Base-by-base conservation (phyloP, 1,139 yeast genomes). In the Yamadazyma pseudoaaseri region DNA sequence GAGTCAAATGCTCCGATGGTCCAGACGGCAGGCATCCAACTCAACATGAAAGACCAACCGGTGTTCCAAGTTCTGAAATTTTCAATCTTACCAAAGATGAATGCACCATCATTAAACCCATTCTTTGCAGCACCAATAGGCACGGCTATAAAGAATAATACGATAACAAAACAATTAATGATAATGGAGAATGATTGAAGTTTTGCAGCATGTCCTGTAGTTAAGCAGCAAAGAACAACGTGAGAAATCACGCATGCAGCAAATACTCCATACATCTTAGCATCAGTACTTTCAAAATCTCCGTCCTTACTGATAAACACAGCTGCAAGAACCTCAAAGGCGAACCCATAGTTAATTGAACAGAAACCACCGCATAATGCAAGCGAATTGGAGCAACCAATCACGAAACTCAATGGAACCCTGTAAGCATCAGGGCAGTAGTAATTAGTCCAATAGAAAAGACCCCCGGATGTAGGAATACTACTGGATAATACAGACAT, bases 381-480 rank as follows among this genome's bases (percentile, higher is more conserved):
- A 28, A 65, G 39, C 2, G 68, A 46, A 40, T 65, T 65, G 8
- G 68, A 49, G 39, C 65, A 58, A 1, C 68, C 71, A 43, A 82
- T 76, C 34, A 82, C 49, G 36, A 60, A 63, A 54, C 67, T 57
- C 29, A 64, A 49, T 0, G 67, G 66, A 11, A 62, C 63, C 34
- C 67, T 47, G 13, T 52, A 29, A 3, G 43, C 32, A 30, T 58
- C 64, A 0, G 64, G 65, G 31, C 64, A 55, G 44, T 59, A 65
- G 44, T 60, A 64, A 39, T 61, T 63, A 3, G 78, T 54, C 73
- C 79, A 59, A 56, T 77, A 79, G 53, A 79, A 81, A 48, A 81
- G 62, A 6, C 87, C 89, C 38, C 89, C 87, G 15, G 81, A 70
- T 3, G 89, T 80, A 33, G 89, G 89, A 52, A 79, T 75, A n/a